phyloP scores from a whole-genome alignment of 495 filamentous ascomycete species.

The Glonium stellatum region DNA sequence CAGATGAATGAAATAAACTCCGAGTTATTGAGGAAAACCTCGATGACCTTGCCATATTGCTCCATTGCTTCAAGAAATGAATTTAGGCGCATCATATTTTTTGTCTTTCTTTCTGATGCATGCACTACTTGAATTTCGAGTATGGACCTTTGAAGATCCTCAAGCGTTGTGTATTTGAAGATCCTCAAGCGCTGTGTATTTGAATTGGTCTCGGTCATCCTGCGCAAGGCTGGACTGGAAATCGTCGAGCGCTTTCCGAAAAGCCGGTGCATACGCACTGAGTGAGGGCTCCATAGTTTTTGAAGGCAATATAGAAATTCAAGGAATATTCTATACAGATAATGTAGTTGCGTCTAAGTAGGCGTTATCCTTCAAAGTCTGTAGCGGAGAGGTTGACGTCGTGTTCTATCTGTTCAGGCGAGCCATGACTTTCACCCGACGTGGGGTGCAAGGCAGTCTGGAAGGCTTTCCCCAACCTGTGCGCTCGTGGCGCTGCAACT shows the following conservation, averaged over 20 bases:
- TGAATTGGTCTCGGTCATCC: neutral
- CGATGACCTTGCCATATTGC: conserved; percentile 38
- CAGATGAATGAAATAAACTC: conserved; percentile 40
- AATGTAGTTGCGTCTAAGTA: too few species aligned
- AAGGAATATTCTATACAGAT: too few species aligned
- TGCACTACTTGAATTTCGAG: neutral
- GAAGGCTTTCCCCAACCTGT: too few species aligned
- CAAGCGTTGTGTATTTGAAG: neutral
- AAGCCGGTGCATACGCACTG: neutral
- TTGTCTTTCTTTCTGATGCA: neutral
- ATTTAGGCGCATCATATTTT: neutral
- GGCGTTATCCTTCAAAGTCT: too few species aligned
- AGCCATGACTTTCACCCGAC: too few species aligned
- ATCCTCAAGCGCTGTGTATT: neutral
- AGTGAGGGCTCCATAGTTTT: neutral
- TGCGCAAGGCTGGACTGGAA: neutral
- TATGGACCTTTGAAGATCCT: neutral
- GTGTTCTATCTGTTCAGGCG: too few species aligned
- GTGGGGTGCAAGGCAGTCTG: too few species aligned
- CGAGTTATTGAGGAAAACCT: conserved; percentile 36
- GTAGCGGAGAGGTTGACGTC: too few species aligned
- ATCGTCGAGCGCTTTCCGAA: conserved; percentile 23
- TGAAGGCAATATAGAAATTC: too few species aligned
- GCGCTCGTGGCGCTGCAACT: too few species aligned
- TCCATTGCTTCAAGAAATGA: conserved; percentile 40